Evolutionary conservation across 768 basidiomycete species (phyloP), one percentile per base, ranked within the genome.

Genomic region (Mycena maculata): DNA sequence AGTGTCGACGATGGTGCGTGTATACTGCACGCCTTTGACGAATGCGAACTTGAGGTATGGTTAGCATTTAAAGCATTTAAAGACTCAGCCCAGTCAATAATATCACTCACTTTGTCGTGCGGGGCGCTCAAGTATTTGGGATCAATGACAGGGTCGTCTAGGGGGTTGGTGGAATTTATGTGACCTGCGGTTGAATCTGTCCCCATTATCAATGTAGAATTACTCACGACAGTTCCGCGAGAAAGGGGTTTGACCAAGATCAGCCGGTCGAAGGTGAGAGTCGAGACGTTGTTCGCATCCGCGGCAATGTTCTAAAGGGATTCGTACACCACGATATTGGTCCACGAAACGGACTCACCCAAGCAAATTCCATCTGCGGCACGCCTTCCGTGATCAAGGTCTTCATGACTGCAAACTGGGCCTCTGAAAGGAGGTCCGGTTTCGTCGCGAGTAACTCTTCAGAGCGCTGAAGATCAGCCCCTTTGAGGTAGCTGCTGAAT

Each of bases 101-200:
- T n/a, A 20, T 8, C n/a, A 25, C 49, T 31, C 27, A 65, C 64
- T 36, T 65, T 65, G 50, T 65, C 57, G 27, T 59, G 56, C 1
- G 64, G 64, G 16, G 64, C 64, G 16, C 64, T 65, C 33, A 65
- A 33, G 23, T 68, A 68, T n/a, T 63, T 68, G 55, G 67, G 67
- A 36, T 68, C 67, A 15, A 68, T 68, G 3, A 63, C 56, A 2
- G 61, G 60, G 41, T 47, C 42, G 20, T 41, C 57, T 1, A 63
- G 31, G 13, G 67, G 67, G 33, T 68, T 54, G 1, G 60, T 58
- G 0, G 67, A 68, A 41, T 68, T 68, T 2, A 63, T 57, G 39
- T 68, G 67, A 30, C n/a, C n/a, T n/a, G n/a, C n/a, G 23, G 55
- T 33, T 20, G 10, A 2, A 28, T 15, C 2, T 6, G 18, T 20